Percentiles rank a stretch among this genome's conserved stretches.
Evolutionary conservation across 2,329 filamentous ascomycete species (phyloP).

Genomic region (Venturia nashicola): DNA sequence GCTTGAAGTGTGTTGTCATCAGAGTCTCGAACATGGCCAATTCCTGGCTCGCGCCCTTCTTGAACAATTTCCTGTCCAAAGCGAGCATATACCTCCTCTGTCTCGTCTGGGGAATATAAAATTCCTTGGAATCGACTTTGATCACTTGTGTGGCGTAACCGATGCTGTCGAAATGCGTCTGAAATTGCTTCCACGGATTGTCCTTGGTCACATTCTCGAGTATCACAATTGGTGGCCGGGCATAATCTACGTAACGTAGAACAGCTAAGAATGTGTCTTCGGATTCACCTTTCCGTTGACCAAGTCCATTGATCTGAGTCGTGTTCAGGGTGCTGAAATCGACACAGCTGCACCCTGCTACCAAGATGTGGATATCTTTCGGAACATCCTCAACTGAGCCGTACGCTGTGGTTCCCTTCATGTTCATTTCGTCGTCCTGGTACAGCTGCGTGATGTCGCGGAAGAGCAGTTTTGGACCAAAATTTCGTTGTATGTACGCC

Average conservation of each 20-base stretch:
- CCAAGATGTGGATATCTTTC: constrained; percentile 46
- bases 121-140: constrained; percentile 55
- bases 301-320: constrained; percentile 33
- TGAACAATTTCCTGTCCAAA: constrained; percentile 19
- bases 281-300: constrained; percentile 47
- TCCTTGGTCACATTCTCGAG: constrained; percentile 47
- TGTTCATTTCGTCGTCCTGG: constrained; percentile 37
- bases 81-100: constrained; percentile 34
- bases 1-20: constrained; percentile 35
- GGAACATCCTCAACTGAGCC: constrained; percentile 48
- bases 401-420: constrained; percentile 50
- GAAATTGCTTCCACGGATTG: constrained; percentile 47
- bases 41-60: too few relatives aligned
- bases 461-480: constrained; percentile 29
- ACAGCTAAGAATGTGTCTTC: constrained; percentile 52
- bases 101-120: constrained; percentile 58
- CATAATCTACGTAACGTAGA: constrained; percentile 41
- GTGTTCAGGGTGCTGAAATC: constrained; percentile 60
- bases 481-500: constrained; percentile 36
- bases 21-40: too few relatives aligned
- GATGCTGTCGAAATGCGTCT: constrained; percentile 32
- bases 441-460: constrained; percentile 40
- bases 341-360: constrained; percentile 65
- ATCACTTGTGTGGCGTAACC: constrained; percentile 43
- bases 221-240: constrained; percentile 51